phyloP scores from a whole-genome alignment of 257 asterid genomes.

The Petrea volubilis region DNA sequence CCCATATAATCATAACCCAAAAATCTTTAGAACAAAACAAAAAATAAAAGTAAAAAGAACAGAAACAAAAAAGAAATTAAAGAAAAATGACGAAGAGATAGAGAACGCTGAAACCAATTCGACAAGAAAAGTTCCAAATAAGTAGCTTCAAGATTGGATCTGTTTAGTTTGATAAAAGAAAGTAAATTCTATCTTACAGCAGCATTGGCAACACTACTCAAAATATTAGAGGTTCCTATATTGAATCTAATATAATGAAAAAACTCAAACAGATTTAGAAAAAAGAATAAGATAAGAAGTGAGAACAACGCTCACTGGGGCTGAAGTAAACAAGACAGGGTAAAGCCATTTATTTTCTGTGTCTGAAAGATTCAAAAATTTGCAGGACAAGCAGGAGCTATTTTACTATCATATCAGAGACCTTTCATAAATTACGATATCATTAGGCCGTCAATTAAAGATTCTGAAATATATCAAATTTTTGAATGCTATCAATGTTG shows the following conservation, averaged over 20 bases:
- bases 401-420: background rate
- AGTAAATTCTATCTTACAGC: background rate
- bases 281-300: conserved; percentile 4
- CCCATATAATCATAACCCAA: background rate
- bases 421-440: background rate
- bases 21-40: background rate
- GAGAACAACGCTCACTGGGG: background rate
- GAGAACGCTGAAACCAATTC: background rate
- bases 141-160: background rate
- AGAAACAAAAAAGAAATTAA: too few relatives aligned
- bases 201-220: background rate
- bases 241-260: background rate
- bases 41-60: background rate
- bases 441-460: background rate
- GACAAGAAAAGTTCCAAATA: background rate
- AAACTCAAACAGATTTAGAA: background rate
- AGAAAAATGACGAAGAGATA: background rate
- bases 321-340: background rate
- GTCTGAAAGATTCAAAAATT: background rate
- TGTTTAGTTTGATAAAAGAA: background rate
- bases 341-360: background rate
- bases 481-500: background rate
- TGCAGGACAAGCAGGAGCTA: too few relatives aligned
- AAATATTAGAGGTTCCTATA: background rate
- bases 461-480: background rate